A percentile compares a stretch with the other conserved stretches of the same genome.
These are phyloP conservation scores for Sisymbrium irio DNA, from an alignment of 345 rosid species.

Conservation along the genomic window DNA sequence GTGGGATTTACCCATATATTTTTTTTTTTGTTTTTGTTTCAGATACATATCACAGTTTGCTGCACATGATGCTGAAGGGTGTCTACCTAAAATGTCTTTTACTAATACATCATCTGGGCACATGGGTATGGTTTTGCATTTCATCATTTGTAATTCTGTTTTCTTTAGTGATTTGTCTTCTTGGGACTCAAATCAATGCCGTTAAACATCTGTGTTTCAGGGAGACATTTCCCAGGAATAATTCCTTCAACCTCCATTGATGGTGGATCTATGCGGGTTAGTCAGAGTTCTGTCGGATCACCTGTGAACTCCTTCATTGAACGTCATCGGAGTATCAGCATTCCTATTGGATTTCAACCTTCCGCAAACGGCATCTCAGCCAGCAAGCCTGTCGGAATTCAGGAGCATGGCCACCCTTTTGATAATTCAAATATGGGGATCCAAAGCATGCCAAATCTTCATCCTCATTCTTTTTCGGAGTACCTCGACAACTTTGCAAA, in stretches of 20 bases:
- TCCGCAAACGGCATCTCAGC: constrained; percentile 51
- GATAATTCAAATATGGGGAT: constrained; percentile 55
- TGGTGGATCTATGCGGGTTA: constrained; percentile 52
- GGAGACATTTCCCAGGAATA: constrained; percentile 46
- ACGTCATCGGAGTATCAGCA: constrained; percentile 59
- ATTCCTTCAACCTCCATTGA: constrained; percentile 47
- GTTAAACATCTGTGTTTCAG: constrained; percentile 35
- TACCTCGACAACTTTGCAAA: constrained; percentile 55
- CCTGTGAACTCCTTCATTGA: constrained; percentile 53
- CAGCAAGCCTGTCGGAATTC: constrained; percentile 54
- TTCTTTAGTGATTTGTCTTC: constrained; percentile 14
- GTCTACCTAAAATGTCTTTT: constrained; percentile 41
- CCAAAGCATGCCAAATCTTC: constrained; percentile 52
- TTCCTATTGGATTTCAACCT: constrained; percentile 66
- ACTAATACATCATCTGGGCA: constrained; percentile 45
- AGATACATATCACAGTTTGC: constrained; percentile 49
- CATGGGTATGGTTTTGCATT: constrained; percentile 44
- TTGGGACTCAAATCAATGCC: background rate
- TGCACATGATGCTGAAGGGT: constrained; percentile 50
- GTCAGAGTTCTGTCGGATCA: constrained; percentile 46
- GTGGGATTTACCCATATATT: constrained; percentile 13
- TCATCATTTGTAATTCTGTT: background rate
- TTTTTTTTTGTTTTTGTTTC: constrained; percentile 30
- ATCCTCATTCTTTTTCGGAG: constrained; percentile 78
- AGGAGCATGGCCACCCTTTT: constrained; percentile 45